Conservation (phyloP, 768 basidiomycete species). For the Porphyrellus cyaneotinctus region DNA sequence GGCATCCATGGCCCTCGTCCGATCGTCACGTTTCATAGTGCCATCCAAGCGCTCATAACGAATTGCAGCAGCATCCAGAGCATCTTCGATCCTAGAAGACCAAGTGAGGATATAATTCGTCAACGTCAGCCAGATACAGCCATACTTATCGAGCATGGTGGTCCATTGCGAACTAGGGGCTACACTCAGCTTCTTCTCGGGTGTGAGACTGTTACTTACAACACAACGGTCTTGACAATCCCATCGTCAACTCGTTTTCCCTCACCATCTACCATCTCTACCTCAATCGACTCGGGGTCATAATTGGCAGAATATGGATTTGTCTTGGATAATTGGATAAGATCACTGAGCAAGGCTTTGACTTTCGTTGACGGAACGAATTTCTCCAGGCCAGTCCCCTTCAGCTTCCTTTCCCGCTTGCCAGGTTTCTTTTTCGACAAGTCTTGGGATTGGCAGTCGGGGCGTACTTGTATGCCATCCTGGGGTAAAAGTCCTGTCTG, state of each 20-base stretch:
- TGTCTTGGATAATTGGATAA: slow-evolving; percentile 71
- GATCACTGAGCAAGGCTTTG: slow-evolving; percentile 73
- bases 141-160: slow-evolving; percentile 84
- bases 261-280: slow-evolving; percentile 72
- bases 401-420: slow-evolving; percentile 65
- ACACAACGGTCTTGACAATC: slow-evolving; percentile 87
- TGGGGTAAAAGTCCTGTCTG: slow-evolving; percentile 57
- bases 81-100: slow-evolving; percentile 78
- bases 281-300: slow-evolving; percentile 65
- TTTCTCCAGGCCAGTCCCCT: slow-evolving; percentile 48
- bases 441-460: slow-evolving; percentile 47
- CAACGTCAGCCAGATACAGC: not conserved
- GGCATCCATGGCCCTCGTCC: slow-evolving; percentile 87
- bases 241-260: slow-evolving; percentile 70
- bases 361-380: slow-evolving; percentile 86
- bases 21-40: slow-evolving; percentile 95
- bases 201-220: slow-evolving; percentile 54
- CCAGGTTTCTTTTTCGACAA: slow-evolving; percentile 55
- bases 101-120: not conserved
- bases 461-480: slow-evolving; percentile 82
- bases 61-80: slow-evolving; percentile 76
- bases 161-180: slow-evolving; percentile 85
- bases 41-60: slow-evolving; percentile 92
- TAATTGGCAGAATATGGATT: slow-evolving; percentile 91
- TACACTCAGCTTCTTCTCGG: slow-evolving; percentile 13